Evolutionary conservation across 192 early-diverging fungal species (phyloP), one percentile per base, ranked within the genome.

Genomic region (Thoreauomyces humboldtii): DNA sequence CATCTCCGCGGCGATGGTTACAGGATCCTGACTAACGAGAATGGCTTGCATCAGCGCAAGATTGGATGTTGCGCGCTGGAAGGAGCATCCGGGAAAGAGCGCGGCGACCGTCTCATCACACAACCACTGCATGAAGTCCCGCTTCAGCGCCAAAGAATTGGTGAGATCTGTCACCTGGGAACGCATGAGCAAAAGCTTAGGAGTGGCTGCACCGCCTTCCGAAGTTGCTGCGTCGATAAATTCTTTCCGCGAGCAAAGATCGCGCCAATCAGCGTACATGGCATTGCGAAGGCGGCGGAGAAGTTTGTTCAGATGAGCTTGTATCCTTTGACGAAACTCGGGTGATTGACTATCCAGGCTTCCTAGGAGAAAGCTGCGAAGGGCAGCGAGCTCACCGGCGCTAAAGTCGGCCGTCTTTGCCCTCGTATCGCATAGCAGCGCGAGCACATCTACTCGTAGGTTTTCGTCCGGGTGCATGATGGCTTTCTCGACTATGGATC

Each of bases 311-410:
- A 73, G 21, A 48, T 63, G 36, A 12, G 64, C 50, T 24, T 67
- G 68, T 42, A 92, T 73, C 57, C 84, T 84, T 72, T 93, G 91
- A 11, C 93, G 83, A 72, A 92, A 93, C 36, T 93, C 92, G 0
- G 91, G 87, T 22, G 85, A 85, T 22, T 87, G 86, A 15, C 81
- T 82, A 37, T 86, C 88, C 46, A 86, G 56, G 59, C 91, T 92
- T 15, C 86, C 81, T 0, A 79, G 76, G 25, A 95, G 70, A 42
- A 90, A 89, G 25, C 72, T 59, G 56, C 86, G 83, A 27, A 95
- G 45, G 51, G 90, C 70, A 0, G 76, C 65, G n/a, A 87, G 62
- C 62, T 95, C 91, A 12, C 77, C 72, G 7, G 56, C 57, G 22
- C 78, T 82, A 24, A 89, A 79, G 31, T 85, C 81, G 9, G 80